Evolutionary conservation across 2,329 filamentous ascomycete genomes (phyloP), one percentile per base, ranked within the genome.

Genomic region (Parastagonospora nodorum): DNA sequence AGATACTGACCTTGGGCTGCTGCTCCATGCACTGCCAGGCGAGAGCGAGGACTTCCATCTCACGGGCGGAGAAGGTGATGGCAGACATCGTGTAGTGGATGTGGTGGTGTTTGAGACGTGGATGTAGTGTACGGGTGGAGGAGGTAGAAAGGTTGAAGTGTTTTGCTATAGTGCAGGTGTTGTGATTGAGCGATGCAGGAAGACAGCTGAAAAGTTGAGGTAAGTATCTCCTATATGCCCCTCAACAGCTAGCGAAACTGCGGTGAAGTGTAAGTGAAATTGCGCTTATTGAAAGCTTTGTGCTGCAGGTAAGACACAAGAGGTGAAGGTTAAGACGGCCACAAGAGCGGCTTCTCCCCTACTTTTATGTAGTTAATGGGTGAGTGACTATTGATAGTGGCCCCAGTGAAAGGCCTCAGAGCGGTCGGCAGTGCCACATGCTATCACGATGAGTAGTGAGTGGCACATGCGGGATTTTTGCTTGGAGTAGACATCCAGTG

Each of bases 21-120:
- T 12, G 38, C 2, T 70, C 66, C 53, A 74, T 61, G 48, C 71
- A 74, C 30, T 72, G 68, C 71, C 69, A 73, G 1, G 68, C 66
- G 0, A 71, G 42, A 0, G 67, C 68, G 8, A 72, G 61, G 8
- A 66, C 60, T 43, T 72, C 58, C 53, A 61, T 67, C 46, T 72
- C 69, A 11, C 66, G 60, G 10, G 64, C 1, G 0, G 61, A 50
- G 33, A 72, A 58, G 10, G 16, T 45, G 38, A 57, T 37, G 0
- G 45, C 31, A 2, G 53, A 54, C 19, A 24, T 24, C 19, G 19
- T 24, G 19, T 24, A 8, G 53, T 49, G 16, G 58, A 10, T 55
- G 63, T 65, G 38, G 27, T 52, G 44, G 30, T 36, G 10, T 32
- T 38, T 48, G 38, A 31, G 38, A 30, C 29, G 10, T 15, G n/a